Percentiles rank a stretch among this genome's conserved stretches.
Conservation (phyloP, 495 filamentous ascomycete genomes). For the Tetracladium marchalianum region DNA sequence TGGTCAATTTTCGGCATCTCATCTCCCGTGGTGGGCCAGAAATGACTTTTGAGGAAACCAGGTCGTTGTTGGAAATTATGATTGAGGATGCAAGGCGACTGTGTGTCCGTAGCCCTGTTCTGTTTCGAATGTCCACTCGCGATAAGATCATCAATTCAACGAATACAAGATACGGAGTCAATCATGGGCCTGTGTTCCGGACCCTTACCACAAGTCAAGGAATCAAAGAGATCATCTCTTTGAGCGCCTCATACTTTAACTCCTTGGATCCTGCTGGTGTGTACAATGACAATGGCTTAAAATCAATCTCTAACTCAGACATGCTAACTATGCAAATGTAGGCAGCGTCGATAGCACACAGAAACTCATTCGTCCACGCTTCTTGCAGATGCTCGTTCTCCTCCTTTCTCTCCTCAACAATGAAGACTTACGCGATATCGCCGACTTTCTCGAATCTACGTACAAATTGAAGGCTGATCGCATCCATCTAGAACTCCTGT, state of each 20-base stretch:
- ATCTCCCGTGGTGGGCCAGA: slow-evolving; percentile 21
- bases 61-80: slow-evolving; percentile 24
- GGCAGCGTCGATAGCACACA: slow-evolving; percentile 13
- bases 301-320: too few species aligned
- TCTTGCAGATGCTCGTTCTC: slow-evolving; percentile 29
- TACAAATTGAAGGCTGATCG: slow-evolving; percentile 24
- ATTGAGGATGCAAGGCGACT: slow-evolving; percentile 28
- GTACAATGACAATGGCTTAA: background rate
- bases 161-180: slow-evolving; percentile 27
- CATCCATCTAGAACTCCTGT: slow-evolving; percentile 21
- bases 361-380: slow-evolving; percentile 22
- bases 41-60: slow-evolving; percentile 22
- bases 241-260: slow-evolving; percentile 26
- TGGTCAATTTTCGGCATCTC: slow-evolving; percentile 18
- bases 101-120: slow-evolving; percentile 24
- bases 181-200: slow-evolving; percentile 22
- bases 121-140: slow-evolving; percentile 28
- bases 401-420: slow-evolving; percentile 27
- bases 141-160: slow-evolving; percentile 23
- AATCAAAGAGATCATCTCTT: slow-evolving; percentile 25
- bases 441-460: slow-evolving; percentile 24
- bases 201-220: slow-evolving; percentile 29
- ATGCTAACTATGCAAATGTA: too few species aligned
- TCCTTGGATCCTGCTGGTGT: slow-evolving; percentile 18
- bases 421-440: slow-evolving; percentile 21